Conservation (phyloP, 1,284 basidiomycete genomes). For the Ceratobasidium sp. region DNA sequence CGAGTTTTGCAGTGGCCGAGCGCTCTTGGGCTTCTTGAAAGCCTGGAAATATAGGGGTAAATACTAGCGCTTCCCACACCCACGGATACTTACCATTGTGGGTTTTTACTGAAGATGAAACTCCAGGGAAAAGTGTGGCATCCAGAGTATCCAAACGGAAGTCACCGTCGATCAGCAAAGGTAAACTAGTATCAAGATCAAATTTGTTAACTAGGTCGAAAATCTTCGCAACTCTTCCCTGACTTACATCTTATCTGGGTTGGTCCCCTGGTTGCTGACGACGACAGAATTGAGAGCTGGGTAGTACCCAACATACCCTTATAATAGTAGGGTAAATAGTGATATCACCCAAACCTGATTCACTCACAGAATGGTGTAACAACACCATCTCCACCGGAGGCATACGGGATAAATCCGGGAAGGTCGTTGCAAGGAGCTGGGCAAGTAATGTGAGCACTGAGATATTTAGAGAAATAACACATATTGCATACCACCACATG, state of each 20-base stretch:
- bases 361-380: conserved; percentile 45
- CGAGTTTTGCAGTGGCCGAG: conserved; percentile 44
- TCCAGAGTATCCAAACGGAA: conserved; percentile 21
- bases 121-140: conserved; percentile 34
- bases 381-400: conserved; percentile 47
- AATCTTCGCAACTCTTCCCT: background rate
- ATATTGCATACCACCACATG: conserved; percentile 33
- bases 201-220: background rate
- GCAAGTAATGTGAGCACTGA: background rate
- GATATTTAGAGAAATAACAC: background rate
- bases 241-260: conserved; percentile 47
- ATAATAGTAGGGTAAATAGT: background rate
- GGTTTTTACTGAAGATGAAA: conserved; percentile 25
- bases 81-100: conserved; percentile 31
- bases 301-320: conserved; percentile 44
- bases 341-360: background rate
- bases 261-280: conserved; percentile 49
- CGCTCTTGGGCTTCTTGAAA: conserved; percentile 47
- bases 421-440: conserved; percentile 45
- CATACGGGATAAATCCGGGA: conserved; percentile 46
- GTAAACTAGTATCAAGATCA: conserved; percentile 22
- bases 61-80: no score
- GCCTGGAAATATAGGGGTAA: conserved; percentile 17
- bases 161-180: conserved; percentile 45
- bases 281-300: conserved; percentile 45